Percentiles rank a stretch among this genome's conserved stretches.
Conservation (phyloP, 345 rosid species). For the Rhizophora apiculata region DNA sequence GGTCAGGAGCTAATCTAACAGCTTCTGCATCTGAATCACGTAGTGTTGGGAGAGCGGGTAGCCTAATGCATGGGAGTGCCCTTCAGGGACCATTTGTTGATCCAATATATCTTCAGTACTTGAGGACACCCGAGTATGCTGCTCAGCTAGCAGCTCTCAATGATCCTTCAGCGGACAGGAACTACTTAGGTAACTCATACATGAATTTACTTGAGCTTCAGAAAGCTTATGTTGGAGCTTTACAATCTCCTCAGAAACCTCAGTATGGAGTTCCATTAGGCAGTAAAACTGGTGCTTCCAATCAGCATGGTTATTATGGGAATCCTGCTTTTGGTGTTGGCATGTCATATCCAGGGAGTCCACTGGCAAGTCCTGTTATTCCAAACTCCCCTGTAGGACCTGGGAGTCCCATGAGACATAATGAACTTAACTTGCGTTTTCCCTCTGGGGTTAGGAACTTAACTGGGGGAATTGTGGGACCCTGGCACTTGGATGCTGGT, state of each 20-base stretch:
- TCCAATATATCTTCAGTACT: conserved; percentile 45
- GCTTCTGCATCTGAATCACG: conserved; percentile 45
- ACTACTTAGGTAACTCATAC: conserved; percentile 44
- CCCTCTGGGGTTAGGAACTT: conserved; percentile 49
- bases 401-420: conserved; percentile 49
- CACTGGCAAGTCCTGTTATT: conserved; percentile 38
- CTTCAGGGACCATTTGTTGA: conserved; percentile 43
- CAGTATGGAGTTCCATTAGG: conserved; percentile 45
- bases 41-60: conserved; percentile 37
- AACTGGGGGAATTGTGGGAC: conserved; percentile 48
- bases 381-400: conserved; percentile 49
- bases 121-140: conserved; percentile 48
- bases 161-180: conserved; percentile 44
- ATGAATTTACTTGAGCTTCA: conserved; percentile 47
- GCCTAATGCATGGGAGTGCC: conserved; percentile 35
- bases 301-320: conserved; percentile 40
- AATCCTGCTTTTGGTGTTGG: conserved; percentile 50
- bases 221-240: conserved; percentile 48
- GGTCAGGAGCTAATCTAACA: conserved; percentile 43
- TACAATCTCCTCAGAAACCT: conserved; percentile 47
- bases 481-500: conserved; percentile 52
- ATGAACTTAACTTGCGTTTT: conserved; percentile 48
- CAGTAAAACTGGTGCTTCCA: conserved; percentile 44
- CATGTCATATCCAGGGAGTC: conserved; percentile 52
- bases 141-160: conserved; percentile 49